phyloP scores from a whole-genome alignment of 2,329 filamentous ascomycete species.

The Clarireedia sp. region DNA sequence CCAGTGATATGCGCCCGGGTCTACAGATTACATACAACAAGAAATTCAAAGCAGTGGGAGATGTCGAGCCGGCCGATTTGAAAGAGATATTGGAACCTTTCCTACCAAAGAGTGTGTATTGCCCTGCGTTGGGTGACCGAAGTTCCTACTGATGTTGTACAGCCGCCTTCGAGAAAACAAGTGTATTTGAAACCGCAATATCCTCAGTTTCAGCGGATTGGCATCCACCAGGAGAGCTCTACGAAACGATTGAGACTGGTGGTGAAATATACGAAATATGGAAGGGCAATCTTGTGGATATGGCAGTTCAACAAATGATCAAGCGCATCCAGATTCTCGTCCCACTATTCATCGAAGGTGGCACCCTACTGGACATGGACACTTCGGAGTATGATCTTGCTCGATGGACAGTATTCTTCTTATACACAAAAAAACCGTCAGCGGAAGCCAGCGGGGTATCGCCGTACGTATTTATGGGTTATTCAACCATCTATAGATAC shows the following conservation, averaged over 20 bases:
- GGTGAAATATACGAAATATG: constrained; percentile 74
- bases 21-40: constrained; percentile 63
- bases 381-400: constrained; percentile 58
- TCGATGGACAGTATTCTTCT: constrained; percentile 86
- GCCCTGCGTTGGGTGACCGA: neutral
- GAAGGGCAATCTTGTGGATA: constrained; percentile 66
- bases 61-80: constrained; percentile 63
- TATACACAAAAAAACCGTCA: constrained; percentile 58
- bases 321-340: constrained; percentile 77
- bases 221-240: constrained; percentile 68
- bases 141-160: constrained; percentile 1
- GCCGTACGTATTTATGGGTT: constrained; percentile 79
- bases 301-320: constrained; percentile 61
- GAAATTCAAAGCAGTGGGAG: constrained; percentile 61
- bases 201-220: constrained; percentile 37
- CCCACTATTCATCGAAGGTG: constrained; percentile 86
- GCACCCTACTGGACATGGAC: constrained; percentile 64
- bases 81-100: constrained; percentile 46
- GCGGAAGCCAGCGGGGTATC: constrained; percentile 34
- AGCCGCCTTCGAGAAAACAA: constrained; percentile 60
- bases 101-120: constrained; percentile 54
- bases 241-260: constrained; percentile 53
- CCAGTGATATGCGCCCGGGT: constrained; percentile 69
- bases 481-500: constrained; percentile 83
- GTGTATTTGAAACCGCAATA: constrained; percentile 55